Evolutionary conservation across 257 asterid species (phyloP).

Genomic region (Capsicum chinense): DNA sequence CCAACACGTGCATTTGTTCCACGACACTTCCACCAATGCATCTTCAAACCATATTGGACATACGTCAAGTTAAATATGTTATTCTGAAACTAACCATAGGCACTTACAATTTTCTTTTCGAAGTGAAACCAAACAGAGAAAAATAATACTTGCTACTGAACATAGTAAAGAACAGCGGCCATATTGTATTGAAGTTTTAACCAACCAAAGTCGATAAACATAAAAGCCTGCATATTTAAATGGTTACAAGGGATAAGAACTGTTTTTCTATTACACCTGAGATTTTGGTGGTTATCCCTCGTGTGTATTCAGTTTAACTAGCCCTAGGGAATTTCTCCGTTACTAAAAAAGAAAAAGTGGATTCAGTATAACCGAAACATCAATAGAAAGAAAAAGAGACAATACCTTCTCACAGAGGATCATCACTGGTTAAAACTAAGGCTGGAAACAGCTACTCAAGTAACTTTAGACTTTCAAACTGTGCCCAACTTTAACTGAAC

Average conservation of each 20-base stretch:
- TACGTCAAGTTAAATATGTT: not conserved
- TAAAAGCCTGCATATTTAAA: not conserved
- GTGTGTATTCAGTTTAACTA: not conserved
- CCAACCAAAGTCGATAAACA: not conserved
- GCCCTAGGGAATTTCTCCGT: not conserved
- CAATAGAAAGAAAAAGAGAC: not conserved
- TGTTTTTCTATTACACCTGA: not conserved
- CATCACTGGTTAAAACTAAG: not conserved
- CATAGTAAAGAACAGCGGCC: not conserved
- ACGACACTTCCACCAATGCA: not conserved
- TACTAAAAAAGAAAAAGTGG: not conserved
- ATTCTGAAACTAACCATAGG: not conserved
- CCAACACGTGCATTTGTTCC: not conserved
- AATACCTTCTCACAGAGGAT: not conserved
- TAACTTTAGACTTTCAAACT: not conserved
- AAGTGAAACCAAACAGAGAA: conserved; percentile 11
- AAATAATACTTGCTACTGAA: not conserved
- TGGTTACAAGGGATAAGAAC: conserved; percentile 10
- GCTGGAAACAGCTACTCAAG: not conserved
- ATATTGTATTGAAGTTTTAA: conserved; percentile 5
- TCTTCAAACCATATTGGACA: not conserved
- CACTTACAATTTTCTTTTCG: not conserved
- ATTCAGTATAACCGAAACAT: not conserved
- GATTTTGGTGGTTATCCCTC: not conserved
- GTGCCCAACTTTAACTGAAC: not conserved